phyloP scores from a whole-genome alignment of 1,284 basidiomycete genomes.

The Apiotrichum mycotoxinovorans region DNA sequence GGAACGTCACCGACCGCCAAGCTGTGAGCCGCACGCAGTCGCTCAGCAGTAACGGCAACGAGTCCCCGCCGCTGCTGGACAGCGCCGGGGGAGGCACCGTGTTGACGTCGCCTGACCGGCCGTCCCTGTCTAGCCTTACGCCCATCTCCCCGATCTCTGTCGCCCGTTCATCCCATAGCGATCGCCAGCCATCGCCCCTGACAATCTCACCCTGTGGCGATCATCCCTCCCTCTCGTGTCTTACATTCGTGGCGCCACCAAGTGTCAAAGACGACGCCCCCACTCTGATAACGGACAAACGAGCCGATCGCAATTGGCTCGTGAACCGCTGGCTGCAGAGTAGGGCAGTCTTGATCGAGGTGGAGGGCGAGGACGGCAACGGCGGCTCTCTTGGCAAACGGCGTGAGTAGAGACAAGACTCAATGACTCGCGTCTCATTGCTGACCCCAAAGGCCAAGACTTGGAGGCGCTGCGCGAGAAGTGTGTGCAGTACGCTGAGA shows the following conservation, averaged over 20 bases:
- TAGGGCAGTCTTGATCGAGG: not conserved
- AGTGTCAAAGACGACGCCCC: constrained; percentile 10
- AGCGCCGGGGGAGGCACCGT: not conserved
- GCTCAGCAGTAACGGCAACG: not conserved
- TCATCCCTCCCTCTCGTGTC: not conserved
- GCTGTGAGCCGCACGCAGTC: not conserved
- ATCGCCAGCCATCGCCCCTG: not conserved
- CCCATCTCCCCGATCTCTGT: not conserved
- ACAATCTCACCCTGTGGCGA: not conserved
- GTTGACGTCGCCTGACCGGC: not conserved
- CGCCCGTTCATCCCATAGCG: not conserved
- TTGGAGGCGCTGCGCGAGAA: constrained; percentile 3
- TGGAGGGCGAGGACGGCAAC: constrained; percentile 8
- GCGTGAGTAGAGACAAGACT: too few relatives aligned
- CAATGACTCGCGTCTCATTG: too few relatives aligned
- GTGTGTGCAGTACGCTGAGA: constrained; percentile 8
- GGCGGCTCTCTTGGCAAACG: constrained; percentile 5
- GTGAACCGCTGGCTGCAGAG: constrained; percentile 19
- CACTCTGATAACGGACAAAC: constrained; percentile 12
- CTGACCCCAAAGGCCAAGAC: constrained; percentile 12
- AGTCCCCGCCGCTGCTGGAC: not conserved
- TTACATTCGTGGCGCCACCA: constrained; percentile 8
- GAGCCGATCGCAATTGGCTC: constrained; percentile 20
- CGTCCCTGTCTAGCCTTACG: not conserved
- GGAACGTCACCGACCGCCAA: constrained; percentile 8